Percentiles rank a stretch among this genome's conserved stretches.
Conservation (phyloP, 139 green algal genomes). For the Chlamydomonas eustigma region DNA sequence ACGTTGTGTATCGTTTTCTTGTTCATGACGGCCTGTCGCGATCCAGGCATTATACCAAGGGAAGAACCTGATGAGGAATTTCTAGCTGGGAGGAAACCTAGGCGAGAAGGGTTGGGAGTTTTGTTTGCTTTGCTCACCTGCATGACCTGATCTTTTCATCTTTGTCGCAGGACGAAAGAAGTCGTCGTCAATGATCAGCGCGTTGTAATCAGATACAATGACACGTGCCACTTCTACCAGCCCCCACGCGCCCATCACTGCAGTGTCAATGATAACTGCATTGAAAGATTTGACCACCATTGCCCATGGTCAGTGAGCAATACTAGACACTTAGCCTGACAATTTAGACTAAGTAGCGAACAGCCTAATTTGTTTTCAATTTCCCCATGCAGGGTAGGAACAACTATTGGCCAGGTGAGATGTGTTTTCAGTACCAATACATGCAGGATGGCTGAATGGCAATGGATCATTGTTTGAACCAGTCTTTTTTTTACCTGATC, state of each 20-base stretch:
- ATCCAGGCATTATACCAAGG: conserved; percentile 89
- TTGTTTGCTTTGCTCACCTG: conserved; percentile 8
- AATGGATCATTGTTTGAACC: not conserved
- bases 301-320: conserved; percentile 78
- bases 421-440: not conserved
- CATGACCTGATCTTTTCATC: not conserved
- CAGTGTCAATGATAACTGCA: conserved; percentile 96
- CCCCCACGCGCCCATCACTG: conserved; percentile 93
- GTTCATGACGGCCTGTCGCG: conserved; percentile 69
- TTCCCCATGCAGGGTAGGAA: conserved; percentile 64
- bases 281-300: conserved; percentile 97
- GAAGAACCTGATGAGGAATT: conserved; percentile 70
- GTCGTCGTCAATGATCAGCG: conserved; percentile 60
- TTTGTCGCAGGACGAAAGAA: conserved; percentile 25
- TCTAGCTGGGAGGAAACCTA: conserved; percentile 41
- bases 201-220: conserved; percentile 72
- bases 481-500: too few species aligned
- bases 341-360: not conserved
- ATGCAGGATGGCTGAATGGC: not conserved
- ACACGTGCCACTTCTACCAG: conserved; percentile 88
- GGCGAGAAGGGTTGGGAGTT: conserved; percentile 11
- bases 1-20: conserved; percentile 55
- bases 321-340: not conserved
- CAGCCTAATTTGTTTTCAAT: too few species aligned
- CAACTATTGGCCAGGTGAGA: conserved; percentile 75